Evolutionary conservation across 1,139 yeast genomes (phyloP), one percentile per base, ranked within the genome.

Genomic region (Pichia sp.): DNA sequence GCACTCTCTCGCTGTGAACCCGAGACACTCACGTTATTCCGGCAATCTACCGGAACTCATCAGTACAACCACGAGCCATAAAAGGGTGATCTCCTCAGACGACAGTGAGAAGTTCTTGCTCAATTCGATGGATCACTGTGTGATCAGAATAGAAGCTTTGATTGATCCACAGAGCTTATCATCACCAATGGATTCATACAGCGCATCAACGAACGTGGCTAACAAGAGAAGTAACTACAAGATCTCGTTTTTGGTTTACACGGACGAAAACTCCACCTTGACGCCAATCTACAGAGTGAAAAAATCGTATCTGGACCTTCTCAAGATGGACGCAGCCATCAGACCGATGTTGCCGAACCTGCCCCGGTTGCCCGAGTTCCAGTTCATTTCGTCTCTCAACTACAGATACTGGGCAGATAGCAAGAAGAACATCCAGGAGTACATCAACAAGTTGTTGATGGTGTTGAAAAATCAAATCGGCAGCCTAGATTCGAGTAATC

Each of bases 281-380:
- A 59, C 55, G 29, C 62, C 62, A 27, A 52, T 60, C 33, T 60
- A 60, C 41, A 45, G 52, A 40, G 61, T 60, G 27, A 51, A 44
- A 28, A 54, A 53, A 37, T 39, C 43, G 10, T 59, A 58, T 46
- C 49, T 55, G 3, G 50, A 49, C 27, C 52, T 60, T n/a, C n/a
- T 54, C 5, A 32, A 47, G 3, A 44, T 56, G 51, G 63, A 60
- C 44, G 39, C 41, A 23, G 52, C 50, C 4, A 44, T 60, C 5
- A 49, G 63, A 41, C 50, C 50, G 4, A 33, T 39, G 4, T 45
- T 53, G 8, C 44, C 52, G 3, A 49, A 45, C 47, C 66, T 76
- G 36, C 79, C 76, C 53, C 73, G 83, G 26, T 64, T 85, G 36
- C 90, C 95, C 0, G 69, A 71, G n/a, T 57, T 77, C 44, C 85